These are phyloP conservation scores for Annona squamosa DNA, from an alignment of 164 flowering plant genomes.

Conservation along the genomic window DNA sequence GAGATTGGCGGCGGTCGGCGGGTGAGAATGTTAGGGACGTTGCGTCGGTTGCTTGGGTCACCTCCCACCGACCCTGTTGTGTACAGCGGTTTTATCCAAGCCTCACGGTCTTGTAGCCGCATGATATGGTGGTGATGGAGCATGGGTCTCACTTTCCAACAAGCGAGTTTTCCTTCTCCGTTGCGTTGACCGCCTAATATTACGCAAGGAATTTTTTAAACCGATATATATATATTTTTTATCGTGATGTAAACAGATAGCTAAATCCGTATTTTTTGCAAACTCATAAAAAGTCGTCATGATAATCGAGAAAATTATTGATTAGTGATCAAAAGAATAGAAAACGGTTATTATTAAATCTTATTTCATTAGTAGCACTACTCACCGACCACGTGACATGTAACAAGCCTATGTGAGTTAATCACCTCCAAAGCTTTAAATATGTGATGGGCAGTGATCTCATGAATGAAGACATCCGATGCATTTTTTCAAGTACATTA, in stretches of 20 bases:
- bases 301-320: neutral
- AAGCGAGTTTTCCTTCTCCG: neutral
- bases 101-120: neutral
- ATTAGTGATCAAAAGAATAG: neutral
- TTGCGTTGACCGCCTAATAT: neutral
- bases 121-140: neutral
- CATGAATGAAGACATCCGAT: too few relatives aligned
- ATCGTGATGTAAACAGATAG: neutral
- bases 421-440: too few relatives aligned
- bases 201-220: too few relatives aligned
- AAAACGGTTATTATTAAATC: neutral
- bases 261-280: neutral
- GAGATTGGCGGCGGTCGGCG: conserved; percentile 8
- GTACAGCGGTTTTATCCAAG: neutral
- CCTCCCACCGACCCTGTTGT: neutral
- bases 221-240: neutral
- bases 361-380: neutral
- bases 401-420: neutral
- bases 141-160: neutral
- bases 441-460: too few relatives aligned
- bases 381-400: neutral
- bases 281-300: too few relatives aligned
- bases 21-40: conserved; percentile 8
- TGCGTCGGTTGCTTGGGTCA: neutral
- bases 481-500: too few relatives aligned